Base-by-base conservation (phyloP, 495 filamentous ascomycete genomes). In the Lophium mytilinum region DNA sequence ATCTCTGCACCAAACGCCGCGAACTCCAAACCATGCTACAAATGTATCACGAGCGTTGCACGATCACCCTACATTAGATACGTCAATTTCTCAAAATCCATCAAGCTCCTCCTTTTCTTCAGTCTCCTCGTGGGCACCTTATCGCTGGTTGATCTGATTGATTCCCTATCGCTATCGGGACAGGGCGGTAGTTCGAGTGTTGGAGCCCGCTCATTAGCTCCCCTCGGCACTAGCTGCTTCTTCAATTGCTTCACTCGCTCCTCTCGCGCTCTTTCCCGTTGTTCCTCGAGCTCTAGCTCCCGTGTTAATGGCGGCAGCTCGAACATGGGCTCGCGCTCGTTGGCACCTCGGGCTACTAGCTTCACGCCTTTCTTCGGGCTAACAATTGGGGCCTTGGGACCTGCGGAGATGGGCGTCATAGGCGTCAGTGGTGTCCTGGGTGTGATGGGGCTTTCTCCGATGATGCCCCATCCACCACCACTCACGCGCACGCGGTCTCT, bases 31-130 rank as follows among this genome's bases (percentile, higher is more conserved):
- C 24, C 24, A 40, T 52, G 34, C 24, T 6, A 9, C 11, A 18
- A 2, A 19, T 48, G 11, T 17, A 48, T 5, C 21, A 48, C 19
- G 45, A 48, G 4, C 1, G 21, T 1, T 4, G 45, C 3, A n/a
- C 3, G 14, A 1, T 12, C 17, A 33, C 19, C 19, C 37, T 33
- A 52, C 49, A 1, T 52, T 6, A 9, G 24, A 37, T 52, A 5
- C 9, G 9, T 37, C 14, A 52, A 15, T 24, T 17, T 37, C 33
- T 52, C 36, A 18, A 64, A 41, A 37, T 60, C 57, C 57, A 65
- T 65, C 43, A 65, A 48, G 45, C 53, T 57, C 50, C 57, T 60
- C 36, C 62, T 17, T 46, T 65, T 65, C 24, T 55, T 58, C 7
- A 65, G 17, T n/a, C 50, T 19, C 12, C 47, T 48, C 0, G 57